Conservation (phyloP, 2,329 filamentous ascomycete species). For the Aspergillus sojae region DNA sequence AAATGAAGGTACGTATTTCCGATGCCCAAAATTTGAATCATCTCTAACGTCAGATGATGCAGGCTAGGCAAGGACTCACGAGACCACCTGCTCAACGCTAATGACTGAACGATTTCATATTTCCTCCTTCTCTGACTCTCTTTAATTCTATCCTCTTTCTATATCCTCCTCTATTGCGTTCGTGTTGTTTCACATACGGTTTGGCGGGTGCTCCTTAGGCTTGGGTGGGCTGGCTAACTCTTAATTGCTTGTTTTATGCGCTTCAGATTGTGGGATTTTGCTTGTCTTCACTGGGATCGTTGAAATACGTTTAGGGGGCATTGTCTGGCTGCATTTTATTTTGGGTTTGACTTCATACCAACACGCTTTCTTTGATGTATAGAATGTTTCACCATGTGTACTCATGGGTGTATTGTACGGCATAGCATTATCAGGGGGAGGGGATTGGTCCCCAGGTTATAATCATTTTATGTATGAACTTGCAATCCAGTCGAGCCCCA, state of each 20-base stretch:
- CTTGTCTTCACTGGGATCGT: neutral
- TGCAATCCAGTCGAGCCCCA: neutral
- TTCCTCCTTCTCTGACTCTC: slow-evolving; percentile 17
- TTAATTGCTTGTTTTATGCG: slow-evolving; percentile 9
- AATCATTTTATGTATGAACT: neutral
- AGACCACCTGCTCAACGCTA: slow-evolving; percentile 41
- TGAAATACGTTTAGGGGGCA: neutral
- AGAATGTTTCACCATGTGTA: slow-evolving; percentile 8
- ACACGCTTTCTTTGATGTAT: slow-evolving; percentile 12
- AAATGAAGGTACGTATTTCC: slow-evolving; percentile 73
- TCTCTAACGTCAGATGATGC: slow-evolving; percentile 17
- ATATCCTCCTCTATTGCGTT: slow-evolving; percentile 7
- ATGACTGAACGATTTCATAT: slow-evolving; percentile 30
- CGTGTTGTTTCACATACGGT: slow-evolving; percentile 8
- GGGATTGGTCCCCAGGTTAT: neutral
- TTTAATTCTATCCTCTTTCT: slow-evolving; percentile 16
- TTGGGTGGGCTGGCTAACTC: slow-evolving; percentile 17
- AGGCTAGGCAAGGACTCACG: slow-evolving; percentile 50
- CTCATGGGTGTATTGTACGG: neutral
- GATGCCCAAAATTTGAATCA: neutral
- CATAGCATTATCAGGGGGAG: neutral
- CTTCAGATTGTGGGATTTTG: slow-evolving; percentile 5
- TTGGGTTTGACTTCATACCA: slow-evolving; percentile 8
- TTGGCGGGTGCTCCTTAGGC: slow-evolving; percentile 9
- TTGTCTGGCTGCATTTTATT: slow-evolving; percentile 8